Evolutionary conservation across 2,329 filamentous ascomycete genomes (phyloP), one percentile per base, ranked within the genome.

Genomic region (Dactylellina drechsleri): DNA sequence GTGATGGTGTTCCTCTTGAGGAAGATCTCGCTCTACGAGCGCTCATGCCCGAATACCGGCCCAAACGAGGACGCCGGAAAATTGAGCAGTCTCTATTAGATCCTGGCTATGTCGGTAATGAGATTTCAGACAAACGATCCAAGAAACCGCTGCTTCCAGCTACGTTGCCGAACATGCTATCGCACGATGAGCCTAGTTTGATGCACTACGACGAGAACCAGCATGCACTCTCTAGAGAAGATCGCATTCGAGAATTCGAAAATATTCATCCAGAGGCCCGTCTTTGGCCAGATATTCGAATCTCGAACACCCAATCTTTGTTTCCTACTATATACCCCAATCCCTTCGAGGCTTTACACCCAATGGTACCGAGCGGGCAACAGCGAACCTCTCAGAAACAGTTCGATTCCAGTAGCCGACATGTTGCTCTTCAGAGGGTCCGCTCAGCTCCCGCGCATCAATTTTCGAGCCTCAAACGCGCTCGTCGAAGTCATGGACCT

Each of bases 1-100:
- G 93, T 52, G 93, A 97, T 82, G 92, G 92, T 5, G 92, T 97
- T 0, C 86, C 90, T 0, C 83, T 92, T 1, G 92, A 96, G 81
- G 93, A 97, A 81, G 93, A 97, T 81, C 88, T 97, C 81, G 93
- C 93, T 1, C 85, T 97, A 57, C 87, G 93, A 75, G 92, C 93
- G 1, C 85, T 97, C 2, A 85, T 97, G 58, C 93, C 93, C 28
- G 90, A 95, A 71, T 91, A 87, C 78, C 86, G 85, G 77, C 90
- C 84, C 75, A 90, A 85, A 79, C 86, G 86, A 79, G 89, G 86
- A 73, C 86, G 85, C 40, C 87, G 90, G 79, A 87, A 89, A 78
- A 86, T 87, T 0, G 89, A 90, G 6, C 84, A 85, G 50, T 82
- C 80, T 54, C 84, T 85, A 1, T 81, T 83, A 54, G 88, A 90